A percentile compares a stretch with the other conserved stretches of the same genome.
phyloP scores from a whole-genome alignment of 805 yeast genomes.

The Candida morakotiae region DNA sequence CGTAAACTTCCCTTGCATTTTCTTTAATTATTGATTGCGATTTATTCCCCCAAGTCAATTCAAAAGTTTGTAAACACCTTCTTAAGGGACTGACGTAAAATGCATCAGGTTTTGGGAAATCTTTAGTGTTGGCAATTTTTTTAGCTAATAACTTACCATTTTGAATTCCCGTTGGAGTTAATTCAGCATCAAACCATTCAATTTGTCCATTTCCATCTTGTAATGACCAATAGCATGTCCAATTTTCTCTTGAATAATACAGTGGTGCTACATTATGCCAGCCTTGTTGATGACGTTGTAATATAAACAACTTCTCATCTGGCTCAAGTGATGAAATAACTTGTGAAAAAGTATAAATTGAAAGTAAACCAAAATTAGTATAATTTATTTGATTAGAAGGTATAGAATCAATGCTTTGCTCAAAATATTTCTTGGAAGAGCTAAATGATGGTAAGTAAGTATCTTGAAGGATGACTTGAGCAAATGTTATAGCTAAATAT shows the following conservation, averaged over 20 bases:
- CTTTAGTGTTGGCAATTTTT: not conserved
- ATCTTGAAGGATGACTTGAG: not conserved
- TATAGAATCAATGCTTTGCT: not conserved
- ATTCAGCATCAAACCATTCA: slow-evolving; percentile 6
- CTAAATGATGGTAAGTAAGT: not conserved
- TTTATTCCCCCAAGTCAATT: not conserved
- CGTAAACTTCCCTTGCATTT: slow-evolving; percentile 3
- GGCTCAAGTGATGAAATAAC: not conserved
- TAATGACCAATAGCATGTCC: slow-evolving; percentile 4
- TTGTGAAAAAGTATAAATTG: slow-evolving; percentile 2
- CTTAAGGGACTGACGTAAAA: slow-evolving; percentile 5
- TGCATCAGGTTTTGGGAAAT: not conserved
- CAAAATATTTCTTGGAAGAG: slow-evolving; percentile 1
- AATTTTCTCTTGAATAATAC: not conserved
- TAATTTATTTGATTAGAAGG: not conserved
- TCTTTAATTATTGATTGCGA: not conserved
- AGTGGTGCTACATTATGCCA: slow-evolving; percentile 5
- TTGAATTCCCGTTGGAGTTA: not conserved
- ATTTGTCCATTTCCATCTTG: slow-evolving; percentile 3
- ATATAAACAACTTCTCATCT: slow-evolving; percentile 2
- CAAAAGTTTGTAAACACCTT: slow-evolving; percentile 5
- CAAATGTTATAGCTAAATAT: not conserved
- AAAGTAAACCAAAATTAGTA: slow-evolving; percentile 1
- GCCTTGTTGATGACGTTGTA: slow-evolving; percentile 5
- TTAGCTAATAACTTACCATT: not conserved